Conservation (phyloP, 2,329 filamentous ascomycete species). For the Xylaria sp. region DNA sequence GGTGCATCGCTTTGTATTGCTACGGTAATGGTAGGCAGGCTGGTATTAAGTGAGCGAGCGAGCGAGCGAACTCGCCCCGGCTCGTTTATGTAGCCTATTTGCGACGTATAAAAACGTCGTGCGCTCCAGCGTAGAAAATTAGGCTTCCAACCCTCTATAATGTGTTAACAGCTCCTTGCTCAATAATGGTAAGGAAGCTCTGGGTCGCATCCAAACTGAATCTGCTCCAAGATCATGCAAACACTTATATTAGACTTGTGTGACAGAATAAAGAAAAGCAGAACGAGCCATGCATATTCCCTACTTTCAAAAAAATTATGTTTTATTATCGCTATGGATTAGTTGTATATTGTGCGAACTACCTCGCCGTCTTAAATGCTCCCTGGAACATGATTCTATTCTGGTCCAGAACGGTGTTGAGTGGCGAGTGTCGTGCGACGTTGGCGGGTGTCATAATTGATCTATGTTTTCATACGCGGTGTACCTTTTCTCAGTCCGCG, state of each 20-base stretch:
- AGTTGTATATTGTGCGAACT: background rate
- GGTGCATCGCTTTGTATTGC: slow-evolving; percentile 23
- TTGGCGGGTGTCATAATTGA: slow-evolving; percentile 10
- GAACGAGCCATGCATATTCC: background rate
- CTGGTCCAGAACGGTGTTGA: background rate
- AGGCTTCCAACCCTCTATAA: slow-evolving; percentile 18
- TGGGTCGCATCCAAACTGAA: slow-evolving; percentile 2
- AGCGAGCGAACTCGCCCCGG: slow-evolving; percentile 11
- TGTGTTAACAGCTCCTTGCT: slow-evolving; percentile 23
- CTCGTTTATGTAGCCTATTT: slow-evolving; percentile 13
- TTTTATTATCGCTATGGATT: background rate
- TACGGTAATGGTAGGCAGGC: slow-evolving; percentile 22
- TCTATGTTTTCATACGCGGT: slow-evolving; percentile 18
- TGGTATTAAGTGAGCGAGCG: background rate
- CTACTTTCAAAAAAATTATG: background rate
- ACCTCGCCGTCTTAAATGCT: background rate
- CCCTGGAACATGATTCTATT: slow-evolving; percentile 10
- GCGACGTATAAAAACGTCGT: slow-evolving; percentile 15
- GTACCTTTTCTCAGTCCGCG: slow-evolving; percentile 30
- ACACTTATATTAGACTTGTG: background rate
- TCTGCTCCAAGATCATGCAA: background rate
- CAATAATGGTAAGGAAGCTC: slow-evolving; percentile 1
- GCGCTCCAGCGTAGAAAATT: slow-evolving; percentile 7
- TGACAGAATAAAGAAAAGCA: background rate
- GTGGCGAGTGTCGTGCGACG: slow-evolving; percentile 15